Percentiles rank a stretch among this genome's conserved stretches.
phyloP scores from a whole-genome alignment of 257 asterid genomes.

The Nicotiana knightiana region DNA sequence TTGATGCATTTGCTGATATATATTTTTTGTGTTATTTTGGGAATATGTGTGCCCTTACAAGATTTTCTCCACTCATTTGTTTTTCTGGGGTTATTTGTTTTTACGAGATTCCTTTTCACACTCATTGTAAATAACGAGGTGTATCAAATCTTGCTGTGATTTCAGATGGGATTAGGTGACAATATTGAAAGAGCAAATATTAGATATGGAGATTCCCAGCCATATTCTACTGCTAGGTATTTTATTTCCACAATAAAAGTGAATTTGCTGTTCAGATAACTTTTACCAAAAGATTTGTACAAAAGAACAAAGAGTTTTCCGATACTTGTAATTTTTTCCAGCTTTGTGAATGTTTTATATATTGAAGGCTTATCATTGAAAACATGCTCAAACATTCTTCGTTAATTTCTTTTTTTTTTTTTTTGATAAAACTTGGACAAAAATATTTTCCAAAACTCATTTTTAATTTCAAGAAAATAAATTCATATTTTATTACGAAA shows the following conservation, averaged over 20 bases:
- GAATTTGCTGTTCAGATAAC: background rate
- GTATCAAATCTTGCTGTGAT: background rate
- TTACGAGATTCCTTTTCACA: too few species aligned
- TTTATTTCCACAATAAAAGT: background rate
- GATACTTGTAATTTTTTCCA: background rate
- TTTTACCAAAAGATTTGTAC: background rate
- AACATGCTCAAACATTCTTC: background rate
- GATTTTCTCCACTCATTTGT: background rate
- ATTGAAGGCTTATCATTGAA: background rate
- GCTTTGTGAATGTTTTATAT: too few species aligned
- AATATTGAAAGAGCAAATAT: constrained; percentile 39
- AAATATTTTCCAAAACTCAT: background rate
- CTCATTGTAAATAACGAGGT: background rate
- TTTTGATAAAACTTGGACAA: too few species aligned
- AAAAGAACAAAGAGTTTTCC: background rate
- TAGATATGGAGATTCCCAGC: constrained; percentile 56
- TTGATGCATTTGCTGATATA: background rate
- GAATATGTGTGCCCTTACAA: background rate
- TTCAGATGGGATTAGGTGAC: constrained; percentile 62
- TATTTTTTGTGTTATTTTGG: background rate
- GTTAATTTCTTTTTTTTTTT: background rate
- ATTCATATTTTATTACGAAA: background rate
- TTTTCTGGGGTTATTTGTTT: too few species aligned
- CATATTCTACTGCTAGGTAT: constrained; percentile 38
- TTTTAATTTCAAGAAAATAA: background rate